Percentiles rank a stretch among this genome's conserved stretches.
Conservation (phyloP, 73 alveolate genomes). For the Paramecium biaurelia region DNA sequence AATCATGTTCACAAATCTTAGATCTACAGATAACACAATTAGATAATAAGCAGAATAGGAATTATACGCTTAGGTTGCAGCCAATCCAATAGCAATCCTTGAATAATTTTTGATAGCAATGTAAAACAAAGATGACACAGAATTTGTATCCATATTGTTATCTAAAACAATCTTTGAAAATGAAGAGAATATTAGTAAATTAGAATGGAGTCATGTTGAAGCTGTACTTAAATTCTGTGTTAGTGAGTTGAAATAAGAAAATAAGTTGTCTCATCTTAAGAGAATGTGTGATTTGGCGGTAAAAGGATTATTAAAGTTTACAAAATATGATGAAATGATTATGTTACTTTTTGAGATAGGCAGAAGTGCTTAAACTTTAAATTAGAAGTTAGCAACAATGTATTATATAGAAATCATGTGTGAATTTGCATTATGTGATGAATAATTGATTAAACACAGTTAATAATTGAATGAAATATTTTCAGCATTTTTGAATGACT, state of each 20-base stretch:
- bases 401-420: constrained; percentile 61
- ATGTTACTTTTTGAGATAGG: not conserved
- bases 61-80: not conserved
- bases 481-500: constrained; percentile 37
- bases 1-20: constrained; percentile 20
- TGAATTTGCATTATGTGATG: constrained; percentile 61
- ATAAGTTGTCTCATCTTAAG: constrained; percentile 30
- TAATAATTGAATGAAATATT: constrained; percentile 42
- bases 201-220: not conserved
- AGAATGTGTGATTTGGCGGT: constrained; percentile 54
- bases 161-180: constrained; percentile 19
- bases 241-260: not conserved
- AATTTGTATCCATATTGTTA: constrained; percentile 6
- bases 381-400: constrained; percentile 55
- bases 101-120: not conserved
- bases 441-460: constrained; percentile 48
- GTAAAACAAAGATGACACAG: constrained; percentile 16
- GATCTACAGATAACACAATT: not conserved
- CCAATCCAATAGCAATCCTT: not conserved
- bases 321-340: constrained; percentile 46
- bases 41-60: constrained; percentile 2
- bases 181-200: not conserved
- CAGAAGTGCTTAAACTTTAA: constrained; percentile 24
- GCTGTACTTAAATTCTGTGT: not conserved
- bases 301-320: constrained; percentile 29